Evolutionary conservation across 2,329 filamentous ascomycete species (phyloP).

Genomic region (Penicillium sp.): DNA sequence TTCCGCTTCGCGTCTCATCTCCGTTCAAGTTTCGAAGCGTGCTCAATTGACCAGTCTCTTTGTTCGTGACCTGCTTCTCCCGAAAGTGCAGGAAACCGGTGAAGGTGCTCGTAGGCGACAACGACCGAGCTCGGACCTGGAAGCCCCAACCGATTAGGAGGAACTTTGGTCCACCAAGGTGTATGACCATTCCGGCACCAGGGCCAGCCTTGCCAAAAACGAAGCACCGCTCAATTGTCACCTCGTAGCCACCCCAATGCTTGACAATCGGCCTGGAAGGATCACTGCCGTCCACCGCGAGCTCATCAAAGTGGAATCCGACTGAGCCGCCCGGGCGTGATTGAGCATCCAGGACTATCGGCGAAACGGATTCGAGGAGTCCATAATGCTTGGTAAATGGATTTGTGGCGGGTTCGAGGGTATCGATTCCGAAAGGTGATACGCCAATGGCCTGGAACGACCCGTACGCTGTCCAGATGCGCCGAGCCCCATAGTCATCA

Average conservation of each 20-base stretch:
- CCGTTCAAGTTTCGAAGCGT: conserved; percentile 47
- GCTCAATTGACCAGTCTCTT: conserved; percentile 40
- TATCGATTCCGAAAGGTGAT: conserved; percentile 50
- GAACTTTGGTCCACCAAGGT: conserved; percentile 44
- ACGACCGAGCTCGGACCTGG: conserved; percentile 38
- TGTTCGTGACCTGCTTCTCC: conserved; percentile 43
- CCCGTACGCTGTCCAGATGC: conserved; percentile 46
- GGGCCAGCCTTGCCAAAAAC: conserved; percentile 51
- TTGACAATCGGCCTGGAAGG: conserved; percentile 32
- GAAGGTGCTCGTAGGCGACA: conserved; percentile 41
- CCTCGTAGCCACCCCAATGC: conserved; percentile 38
- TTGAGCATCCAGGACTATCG: conserved; percentile 48
- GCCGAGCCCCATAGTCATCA: conserved; percentile 48
- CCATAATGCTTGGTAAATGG: conserved; percentile 41
- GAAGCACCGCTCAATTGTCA: conserved; percentile 50
- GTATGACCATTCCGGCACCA: conserved; percentile 50
- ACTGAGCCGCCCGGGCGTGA: conserved; percentile 34
- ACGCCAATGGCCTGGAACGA: conserved; percentile 40
- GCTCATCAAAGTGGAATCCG: conserved; percentile 46
- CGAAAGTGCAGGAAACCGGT: conserved; percentile 50
- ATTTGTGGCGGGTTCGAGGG: conserved; percentile 34
- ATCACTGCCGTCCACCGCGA: conserved; percentile 32
- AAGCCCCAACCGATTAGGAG: conserved; percentile 53
- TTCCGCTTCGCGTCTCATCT: conserved; percentile 54
- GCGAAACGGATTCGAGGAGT: conserved; percentile 40